Evolutionary conservation across 345 rosid genomes (phyloP), one percentile per base, ranked within the genome.

Genomic region (Barbarea vulgaris): DNA sequence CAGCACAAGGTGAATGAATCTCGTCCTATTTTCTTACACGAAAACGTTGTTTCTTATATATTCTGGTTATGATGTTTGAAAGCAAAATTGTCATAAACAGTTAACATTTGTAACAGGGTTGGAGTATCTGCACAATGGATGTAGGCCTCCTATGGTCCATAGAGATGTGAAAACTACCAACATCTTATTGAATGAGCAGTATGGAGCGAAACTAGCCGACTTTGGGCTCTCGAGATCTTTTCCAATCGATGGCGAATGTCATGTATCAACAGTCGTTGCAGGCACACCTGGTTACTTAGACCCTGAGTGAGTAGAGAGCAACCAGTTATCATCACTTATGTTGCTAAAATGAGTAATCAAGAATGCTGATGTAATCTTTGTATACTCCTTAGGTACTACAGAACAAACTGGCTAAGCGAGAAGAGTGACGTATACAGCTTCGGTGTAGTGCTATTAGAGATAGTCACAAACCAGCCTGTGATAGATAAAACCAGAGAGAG

Each of bases 381-480:
- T 14, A 9, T 4, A 34, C 39, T 62, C 14, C 42, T 55, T 64
- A 85, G 83, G 68, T 71, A 60, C 64, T 70, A 69, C 28, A 31
- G 37, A 63, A 83, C 83, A 19, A 75, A 73, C 65, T 80, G 73
- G 61, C 61, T 88, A 11, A 83, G 77, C 27, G 79, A 80, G 79
- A 87, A 78, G 70, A 88, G 85, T 25, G 91, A 87, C 22, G 84
- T 88, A 0, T 88, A 85, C 72, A 83, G 88, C 67, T 89, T 83
- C 1, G 86, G 91, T 10, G 79, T 88, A 15, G 79, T 85, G 33
- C 76, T 88, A 0, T 25, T 88, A 22, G 88, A 86, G 84, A 67
- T 87, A 34, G 71, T 87, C 22, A 86, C 89, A 11, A 83, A 85
- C 61, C 69, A 65, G 34, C 80, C 82, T 1, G 87, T 82, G 19